phyloP scores from a whole-genome alignment of 164 flowering plant species.

The Macadamia integrifolia region DNA sequence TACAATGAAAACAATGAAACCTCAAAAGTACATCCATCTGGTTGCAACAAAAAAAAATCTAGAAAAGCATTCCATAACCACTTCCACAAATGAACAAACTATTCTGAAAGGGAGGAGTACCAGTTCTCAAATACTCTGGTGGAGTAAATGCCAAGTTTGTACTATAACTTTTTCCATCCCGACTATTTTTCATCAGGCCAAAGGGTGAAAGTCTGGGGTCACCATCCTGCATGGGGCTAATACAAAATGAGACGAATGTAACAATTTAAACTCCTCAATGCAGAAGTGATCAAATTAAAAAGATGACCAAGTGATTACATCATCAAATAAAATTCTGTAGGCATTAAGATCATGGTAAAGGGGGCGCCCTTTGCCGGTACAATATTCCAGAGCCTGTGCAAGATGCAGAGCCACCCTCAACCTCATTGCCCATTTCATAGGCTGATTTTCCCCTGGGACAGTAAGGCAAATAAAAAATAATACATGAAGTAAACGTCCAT shows the following conservation, averaged over 20 bases:
- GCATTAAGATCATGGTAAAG: conserved; percentile 23
- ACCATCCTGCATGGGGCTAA: conserved; percentile 47
- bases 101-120: conserved; percentile 21
- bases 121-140: conserved; percentile 82
- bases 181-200: conserved; percentile 91
- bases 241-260: neutral
- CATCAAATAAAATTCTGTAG: conserved; percentile 22
- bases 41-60: neutral
- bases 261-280: no score
- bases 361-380: conserved; percentile 20
- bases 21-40: neutral
- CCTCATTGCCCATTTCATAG: conserved; percentile 25
- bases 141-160: conserved; percentile 91
- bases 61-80: neutral
- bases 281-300: no score
- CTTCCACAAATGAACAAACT: neutral
- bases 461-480: neutral
- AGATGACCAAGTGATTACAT: conserved; percentile 7
- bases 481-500: neutral
- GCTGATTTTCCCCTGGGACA: conserved; percentile 18
- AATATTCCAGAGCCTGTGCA: conserved; percentile 23
- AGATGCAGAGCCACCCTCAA: conserved; percentile 20
- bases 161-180: conserved; percentile 90
- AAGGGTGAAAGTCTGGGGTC: conserved; percentile 84
- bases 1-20: neutral